A percentile compares a stretch with the other conserved stretches of the same genome.
phyloP scores from a whole-genome alignment of 306 rosid genomes.

The Carpinus viminea region DNA sequence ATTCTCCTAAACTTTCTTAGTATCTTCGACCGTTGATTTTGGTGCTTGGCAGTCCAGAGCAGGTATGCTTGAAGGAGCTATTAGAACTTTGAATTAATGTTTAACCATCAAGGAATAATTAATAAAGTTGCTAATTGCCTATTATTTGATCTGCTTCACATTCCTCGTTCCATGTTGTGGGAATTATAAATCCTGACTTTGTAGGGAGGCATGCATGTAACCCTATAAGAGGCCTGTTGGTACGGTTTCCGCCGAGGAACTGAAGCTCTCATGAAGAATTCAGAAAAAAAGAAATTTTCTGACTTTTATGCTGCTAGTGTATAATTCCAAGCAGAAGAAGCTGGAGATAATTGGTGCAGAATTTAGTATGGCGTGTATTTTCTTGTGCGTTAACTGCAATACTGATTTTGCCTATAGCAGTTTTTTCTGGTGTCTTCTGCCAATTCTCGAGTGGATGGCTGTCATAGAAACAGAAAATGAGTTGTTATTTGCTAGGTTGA shows the following conservation, averaged over 20 bases:
- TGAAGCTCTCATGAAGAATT: slow-evolving; percentile 15
- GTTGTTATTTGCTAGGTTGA: not conserved
- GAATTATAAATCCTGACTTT: not conserved
- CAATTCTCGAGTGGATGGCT: not conserved
- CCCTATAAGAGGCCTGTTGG: slow-evolving; percentile 11
- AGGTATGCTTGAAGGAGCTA: slow-evolving; percentile 23
- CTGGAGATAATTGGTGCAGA: not conserved
- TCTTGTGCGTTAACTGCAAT: not conserved
- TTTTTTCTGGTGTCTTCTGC: not conserved
- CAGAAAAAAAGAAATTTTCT: not conserved
- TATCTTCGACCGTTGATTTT: slow-evolving; percentile 14
- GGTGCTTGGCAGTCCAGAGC: slow-evolving; percentile 17
- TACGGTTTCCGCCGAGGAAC: slow-evolving; percentile 3
- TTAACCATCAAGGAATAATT: slow-evolving; percentile 7
- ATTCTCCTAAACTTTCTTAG: slow-evolving; percentile 7
- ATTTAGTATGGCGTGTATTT: not conserved
- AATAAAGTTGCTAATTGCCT: slow-evolving; percentile 7
- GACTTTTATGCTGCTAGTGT: not conserved
- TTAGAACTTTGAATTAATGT: slow-evolving; percentile 5
- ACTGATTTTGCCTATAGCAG: not conserved
- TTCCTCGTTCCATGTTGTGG: not conserved
- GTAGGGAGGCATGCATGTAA: not conserved
- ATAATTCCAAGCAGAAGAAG: slow-evolving; percentile 1
- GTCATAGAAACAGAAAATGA: not conserved
- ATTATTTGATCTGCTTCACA: slow-evolving; percentile 8